A percentile compares a stretch with the other conserved stretches of the same genome.
Evolutionary conservation across 768 basidiomycete genomes (phyloP).

Genomic region (Agrocybe praecox): DNA sequence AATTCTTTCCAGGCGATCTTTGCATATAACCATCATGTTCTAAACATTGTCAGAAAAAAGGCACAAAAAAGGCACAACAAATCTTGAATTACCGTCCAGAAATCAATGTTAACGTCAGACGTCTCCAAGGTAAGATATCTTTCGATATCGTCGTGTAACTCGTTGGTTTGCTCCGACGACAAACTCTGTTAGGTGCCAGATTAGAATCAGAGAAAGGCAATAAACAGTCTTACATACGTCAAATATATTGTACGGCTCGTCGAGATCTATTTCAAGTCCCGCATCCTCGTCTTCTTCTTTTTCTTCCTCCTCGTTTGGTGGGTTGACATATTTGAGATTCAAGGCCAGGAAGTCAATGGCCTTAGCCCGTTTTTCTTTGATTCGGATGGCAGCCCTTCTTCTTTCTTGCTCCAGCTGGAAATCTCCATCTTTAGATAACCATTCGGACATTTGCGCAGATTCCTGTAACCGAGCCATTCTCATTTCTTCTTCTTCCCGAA

Average conservation of each 20-base stretch:
- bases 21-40: constrained; percentile 98
- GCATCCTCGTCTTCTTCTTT: constrained; percentile 66
- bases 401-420: constrained; percentile 97
- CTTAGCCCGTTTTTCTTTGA: constrained; percentile 95
- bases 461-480: constrained; percentile 89
- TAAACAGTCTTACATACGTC: constrained; percentile 60
- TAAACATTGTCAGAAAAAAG: constrained; percentile 27
- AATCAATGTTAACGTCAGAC: constrained; percentile 85
- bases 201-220: constrained; percentile 13
- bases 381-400: constrained; percentile 86
- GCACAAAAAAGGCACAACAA: no score
- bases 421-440: constrained; percentile 95
- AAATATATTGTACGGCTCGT: constrained; percentile 97
- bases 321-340: constrained; percentile 91
- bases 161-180: constrained; percentile 84
- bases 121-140: constrained; percentile 88
- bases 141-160: constrained; percentile 94
- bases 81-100: constrained; percentile 81
- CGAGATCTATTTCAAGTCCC: constrained; percentile 95
- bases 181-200: constrained; percentile 59
- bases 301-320: constrained; percentile 64
- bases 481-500: constrained; percentile 92
- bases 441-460: constrained; percentile 97
- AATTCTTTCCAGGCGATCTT: constrained; percentile 83
- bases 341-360: constrained; percentile 98